Conservation (phyloP, 768 basidiomycete genomes). For the Cystofilobasidium macerans region DNA sequence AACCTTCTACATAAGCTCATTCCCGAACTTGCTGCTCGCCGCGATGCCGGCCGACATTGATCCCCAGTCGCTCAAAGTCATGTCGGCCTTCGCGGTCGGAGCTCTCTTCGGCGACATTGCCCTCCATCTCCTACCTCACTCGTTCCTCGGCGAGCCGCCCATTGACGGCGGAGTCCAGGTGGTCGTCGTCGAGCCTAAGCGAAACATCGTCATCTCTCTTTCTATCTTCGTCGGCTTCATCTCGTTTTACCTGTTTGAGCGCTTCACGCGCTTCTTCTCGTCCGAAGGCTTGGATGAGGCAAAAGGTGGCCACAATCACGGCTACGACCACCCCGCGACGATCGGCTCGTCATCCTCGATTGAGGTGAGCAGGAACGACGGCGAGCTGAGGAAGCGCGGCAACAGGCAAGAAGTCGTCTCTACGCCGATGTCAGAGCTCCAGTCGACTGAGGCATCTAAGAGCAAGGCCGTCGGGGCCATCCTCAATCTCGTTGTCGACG, state of each 20-base stretch:
- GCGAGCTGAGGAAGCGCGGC: slow-evolving; percentile 46
- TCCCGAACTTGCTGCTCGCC: slow-evolving; percentile 87
- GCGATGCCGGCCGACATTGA: slow-evolving; percentile 85
- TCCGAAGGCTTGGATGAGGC: too few relatives aligned
- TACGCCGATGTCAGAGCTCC: too few relatives aligned
- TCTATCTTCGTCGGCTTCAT: slow-evolving; percentile 79
- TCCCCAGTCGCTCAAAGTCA: slow-evolving; percentile 69
- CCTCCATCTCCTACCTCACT: slow-evolving; percentile 79
- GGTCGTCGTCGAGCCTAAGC: slow-evolving; percentile 77
- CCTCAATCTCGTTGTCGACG: slow-evolving; percentile 46
- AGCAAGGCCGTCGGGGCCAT: slow-evolving; percentile 83
- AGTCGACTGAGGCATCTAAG: too few relatives aligned
- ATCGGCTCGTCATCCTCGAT: too few relatives aligned
- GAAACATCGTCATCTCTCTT: slow-evolving; percentile 76
- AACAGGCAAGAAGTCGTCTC: too few relatives aligned
- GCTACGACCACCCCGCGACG: too few relatives aligned
- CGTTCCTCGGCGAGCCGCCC: slow-evolving; percentile 72
- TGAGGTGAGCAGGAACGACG: too few relatives aligned
- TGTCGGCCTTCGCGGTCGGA: slow-evolving; percentile 71
- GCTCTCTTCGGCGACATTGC: slow-evolving; percentile 88
- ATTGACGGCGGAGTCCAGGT: slow-evolving; percentile 61
- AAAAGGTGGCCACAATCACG: too few relatives aligned
- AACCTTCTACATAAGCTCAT: slow-evolving; percentile 83
- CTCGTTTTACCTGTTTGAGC: slow-evolving; percentile 81
- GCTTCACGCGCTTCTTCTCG: too few relatives aligned